Conservation (phyloP, 768 basidiomycete genomes). For the Coprinopsis strossmayeri region DNA sequence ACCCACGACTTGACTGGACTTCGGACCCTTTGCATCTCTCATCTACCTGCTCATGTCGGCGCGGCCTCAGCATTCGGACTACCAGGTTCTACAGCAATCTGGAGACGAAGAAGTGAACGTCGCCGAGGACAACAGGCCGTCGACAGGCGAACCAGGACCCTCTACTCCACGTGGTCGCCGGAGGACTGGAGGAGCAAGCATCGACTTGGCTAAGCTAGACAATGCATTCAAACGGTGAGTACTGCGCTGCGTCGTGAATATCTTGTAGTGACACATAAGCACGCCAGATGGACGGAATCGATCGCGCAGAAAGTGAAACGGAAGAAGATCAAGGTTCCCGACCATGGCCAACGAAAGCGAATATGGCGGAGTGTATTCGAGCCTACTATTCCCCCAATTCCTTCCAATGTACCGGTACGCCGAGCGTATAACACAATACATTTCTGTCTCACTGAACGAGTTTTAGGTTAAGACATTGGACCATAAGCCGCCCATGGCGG, state of each 20-base stretch:
- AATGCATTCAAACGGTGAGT: constrained; percentile 72
- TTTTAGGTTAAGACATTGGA: constrained; percentile 79
- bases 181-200: constrained; percentile 49
- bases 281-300: constrained; percentile 71
- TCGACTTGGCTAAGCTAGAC: constrained; percentile 77
- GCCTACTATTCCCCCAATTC: constrained; percentile 38
- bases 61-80: constrained; percentile 34
- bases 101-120: constrained; percentile 35
- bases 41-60: constrained; percentile 21
- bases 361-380: constrained; percentile 82
- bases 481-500: constrained; percentile 70
- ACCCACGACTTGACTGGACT: too few species aligned
- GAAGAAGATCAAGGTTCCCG: constrained; percentile 65
- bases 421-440: too few species aligned
- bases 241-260: background rate
- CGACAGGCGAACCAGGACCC: constrained; percentile 17
- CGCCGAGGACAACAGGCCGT: constrained; percentile 22
- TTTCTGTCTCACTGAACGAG: too few species aligned
- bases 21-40: background rate
- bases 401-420: constrained; percentile 32
- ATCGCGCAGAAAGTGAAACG: constrained; percentile 82
- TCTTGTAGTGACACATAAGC: background rate
- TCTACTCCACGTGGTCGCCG: constrained; percentile 24
- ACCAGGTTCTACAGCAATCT: constrained; percentile 39
- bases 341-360: constrained; percentile 51